A percentile compares a stretch with the other conserved stretches of the same genome.
Conservation (phyloP, 176 grass and related monocot species). For the Avena sativa region DNA sequence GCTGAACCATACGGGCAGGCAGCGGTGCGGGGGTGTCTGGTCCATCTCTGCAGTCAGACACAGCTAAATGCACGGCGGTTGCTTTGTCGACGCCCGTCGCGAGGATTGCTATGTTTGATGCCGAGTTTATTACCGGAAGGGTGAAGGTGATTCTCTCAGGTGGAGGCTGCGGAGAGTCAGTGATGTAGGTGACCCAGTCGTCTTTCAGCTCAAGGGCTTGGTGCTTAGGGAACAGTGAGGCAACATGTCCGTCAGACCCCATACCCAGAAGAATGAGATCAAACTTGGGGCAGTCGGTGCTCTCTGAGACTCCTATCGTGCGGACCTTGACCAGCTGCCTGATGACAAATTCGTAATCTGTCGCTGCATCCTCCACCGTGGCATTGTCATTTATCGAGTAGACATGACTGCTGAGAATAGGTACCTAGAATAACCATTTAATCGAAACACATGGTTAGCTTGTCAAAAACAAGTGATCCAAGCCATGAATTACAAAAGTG, state of each 20-base stretch:
- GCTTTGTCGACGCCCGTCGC: conserved; percentile 64
- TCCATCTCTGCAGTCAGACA: conserved; percentile 33
- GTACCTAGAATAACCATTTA: conserved; percentile 50
- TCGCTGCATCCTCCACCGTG: conserved; percentile 71
- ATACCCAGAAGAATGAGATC: conserved; percentile 79
- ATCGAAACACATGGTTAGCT: conserved; percentile 18
- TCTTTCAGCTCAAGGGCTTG: conserved; percentile 61
- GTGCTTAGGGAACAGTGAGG: conserved; percentile 78
- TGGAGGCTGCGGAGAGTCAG: conserved; percentile 70
- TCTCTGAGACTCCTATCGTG: conserved; percentile 69
- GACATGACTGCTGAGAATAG: conserved; percentile 67
- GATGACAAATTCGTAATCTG: conserved; percentile 82
- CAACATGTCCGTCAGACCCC: conserved; percentile 81
- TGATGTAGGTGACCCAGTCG: conserved; percentile 89
- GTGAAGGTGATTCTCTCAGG: conserved; percentile 96
- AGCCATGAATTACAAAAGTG: neutral
- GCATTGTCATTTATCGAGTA: conserved; percentile 89
- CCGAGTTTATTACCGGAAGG: conserved; percentile 88
- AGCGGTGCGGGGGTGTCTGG: conserved; percentile 29
- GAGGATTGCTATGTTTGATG: conserved; percentile 75
- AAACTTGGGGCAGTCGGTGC: conserved; percentile 82
- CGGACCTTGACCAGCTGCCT: conserved; percentile 84
- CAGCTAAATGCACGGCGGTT: conserved; percentile 42
- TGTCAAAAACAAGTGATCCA: neutral
- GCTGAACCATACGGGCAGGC: conserved; percentile 70